phyloP scores from a whole-genome alignment of 2,329 filamentous ascomycete species.

The Madurella fahalii region DNA sequence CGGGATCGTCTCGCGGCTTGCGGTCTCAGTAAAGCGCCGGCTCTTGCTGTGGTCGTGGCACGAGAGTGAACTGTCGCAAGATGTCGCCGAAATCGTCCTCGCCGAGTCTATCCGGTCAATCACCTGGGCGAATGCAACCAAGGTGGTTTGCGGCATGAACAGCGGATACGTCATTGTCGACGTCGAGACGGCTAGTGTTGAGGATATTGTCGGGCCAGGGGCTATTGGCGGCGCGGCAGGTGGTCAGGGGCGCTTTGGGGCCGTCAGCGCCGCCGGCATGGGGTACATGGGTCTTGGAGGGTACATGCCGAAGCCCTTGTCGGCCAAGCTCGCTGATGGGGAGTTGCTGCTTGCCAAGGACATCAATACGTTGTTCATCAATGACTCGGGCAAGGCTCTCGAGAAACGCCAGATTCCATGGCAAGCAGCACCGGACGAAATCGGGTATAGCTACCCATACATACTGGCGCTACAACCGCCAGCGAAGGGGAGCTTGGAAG shows the following conservation, averaged over 20 bases:
- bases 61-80: conserved; percentile 77
- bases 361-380: conserved; percentile 90
- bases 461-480: conserved; percentile 81
- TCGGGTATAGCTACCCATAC: conserved; percentile 97
- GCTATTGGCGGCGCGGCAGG: conserved; percentile 61
- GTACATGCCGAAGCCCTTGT: conserved; percentile 86
- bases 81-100: conserved; percentile 72
- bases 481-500: conserved; percentile 78
- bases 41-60: conserved; percentile 93
- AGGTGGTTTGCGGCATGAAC: conserved; percentile 84
- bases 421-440: conserved; percentile 78
- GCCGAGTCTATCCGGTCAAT: conserved; percentile 81
- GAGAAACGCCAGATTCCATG: conserved; percentile 90
- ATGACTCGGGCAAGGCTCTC: conserved; percentile 73
- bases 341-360: conserved; percentile 95
- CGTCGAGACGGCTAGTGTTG: conserved; percentile 66
- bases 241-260: conserved; percentile 69
- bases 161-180: conserved; percentile 88
- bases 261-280: conserved; percentile 82
- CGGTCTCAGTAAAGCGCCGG: conserved; percentile 88
- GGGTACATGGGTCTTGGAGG: conserved; percentile 94
- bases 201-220: conserved; percentile 75
- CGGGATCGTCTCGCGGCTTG: conserved; percentile 85
- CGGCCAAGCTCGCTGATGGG: conserved; percentile 74
- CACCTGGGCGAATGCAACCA: conserved; percentile 86